A percentile compares a stretch with the other conserved stretches of the same genome.
phyloP scores from a whole-genome alignment of 495 filamentous ascomycete genomes.

The Podospora comata region DNA sequence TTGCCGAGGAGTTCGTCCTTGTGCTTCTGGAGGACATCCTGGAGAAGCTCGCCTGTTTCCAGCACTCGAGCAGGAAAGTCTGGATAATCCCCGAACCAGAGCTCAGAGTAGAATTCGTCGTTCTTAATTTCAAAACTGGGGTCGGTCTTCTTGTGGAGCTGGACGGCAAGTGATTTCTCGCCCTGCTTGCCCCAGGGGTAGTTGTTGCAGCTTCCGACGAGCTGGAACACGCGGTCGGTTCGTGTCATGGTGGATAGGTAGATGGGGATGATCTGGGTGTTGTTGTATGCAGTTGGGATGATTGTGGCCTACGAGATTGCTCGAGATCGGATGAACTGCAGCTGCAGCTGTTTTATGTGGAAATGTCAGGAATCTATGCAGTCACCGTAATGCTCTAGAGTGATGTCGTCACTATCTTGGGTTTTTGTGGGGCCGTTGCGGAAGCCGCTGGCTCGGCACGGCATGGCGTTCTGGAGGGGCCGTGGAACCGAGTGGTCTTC shows the following conservation, averaged over 20 bases:
- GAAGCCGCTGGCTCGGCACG: neutral
- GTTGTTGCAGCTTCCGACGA: constrained; percentile 52
- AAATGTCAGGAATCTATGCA: no score
- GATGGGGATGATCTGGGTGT: neutral
- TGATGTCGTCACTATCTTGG: neutral
- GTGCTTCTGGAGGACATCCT: constrained; percentile 62
- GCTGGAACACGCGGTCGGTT: constrained; percentile 43
- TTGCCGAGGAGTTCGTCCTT: constrained; percentile 62
- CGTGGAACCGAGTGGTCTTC: no score
- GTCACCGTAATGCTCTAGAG: neutral
- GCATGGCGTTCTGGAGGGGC: no score
- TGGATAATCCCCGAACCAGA: constrained; percentile 84
- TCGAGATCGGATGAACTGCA: neutral
- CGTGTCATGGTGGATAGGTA: neutral
- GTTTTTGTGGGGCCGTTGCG: neutral
- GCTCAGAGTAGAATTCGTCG: constrained; percentile 60
- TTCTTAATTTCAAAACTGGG: constrained; percentile 67
- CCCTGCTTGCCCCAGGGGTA: constrained; percentile 71
- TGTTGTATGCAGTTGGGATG: neutral
- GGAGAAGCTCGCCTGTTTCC: constrained; percentile 59
- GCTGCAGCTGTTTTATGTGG: no score
- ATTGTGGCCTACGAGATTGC: neutral
- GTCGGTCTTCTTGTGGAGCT: constrained; percentile 62
- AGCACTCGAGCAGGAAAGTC: constrained; percentile 63
- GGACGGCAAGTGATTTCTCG: constrained; percentile 65